Conservation (phyloP, 2,329 filamentous ascomycete species). For the Whalleya microplaca region DNA sequence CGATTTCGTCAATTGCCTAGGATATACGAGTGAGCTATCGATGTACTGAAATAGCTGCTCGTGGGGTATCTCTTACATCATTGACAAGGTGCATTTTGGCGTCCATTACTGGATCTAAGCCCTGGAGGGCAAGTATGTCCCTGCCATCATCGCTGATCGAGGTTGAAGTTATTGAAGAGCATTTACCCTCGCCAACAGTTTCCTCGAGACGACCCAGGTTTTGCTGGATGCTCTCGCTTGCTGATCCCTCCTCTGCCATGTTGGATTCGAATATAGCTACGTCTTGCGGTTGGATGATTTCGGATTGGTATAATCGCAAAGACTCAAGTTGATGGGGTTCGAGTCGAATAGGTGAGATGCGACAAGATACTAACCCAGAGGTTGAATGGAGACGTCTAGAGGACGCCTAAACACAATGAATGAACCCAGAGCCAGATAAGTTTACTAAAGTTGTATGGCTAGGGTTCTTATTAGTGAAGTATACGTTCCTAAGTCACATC, state of each 20-base stretch:
- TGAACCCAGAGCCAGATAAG: background rate
- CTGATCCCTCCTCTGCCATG: constrained; percentile 6
- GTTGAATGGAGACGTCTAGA: background rate
- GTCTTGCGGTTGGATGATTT: background rate
- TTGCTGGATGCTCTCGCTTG: background rate
- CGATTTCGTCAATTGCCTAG: constrained; percentile 41
- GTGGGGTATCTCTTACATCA: constrained; percentile 50
- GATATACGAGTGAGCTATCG: background rate
- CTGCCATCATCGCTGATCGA: constrained; percentile 29
- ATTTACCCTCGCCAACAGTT: constrained; percentile 9
- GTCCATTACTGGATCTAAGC: constrained; percentile 63
- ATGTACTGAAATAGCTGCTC: background rate
- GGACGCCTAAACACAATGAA: background rate
- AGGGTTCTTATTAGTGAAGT: too few species aligned
- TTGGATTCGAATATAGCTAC: background rate
- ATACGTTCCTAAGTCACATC: too few species aligned
- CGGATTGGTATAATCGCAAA: background rate
- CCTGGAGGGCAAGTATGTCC: constrained; percentile 61
- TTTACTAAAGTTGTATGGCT: background rate
- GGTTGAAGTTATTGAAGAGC: constrained; percentile 5
- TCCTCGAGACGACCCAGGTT: constrained; percentile 16
- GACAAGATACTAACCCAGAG: background rate
- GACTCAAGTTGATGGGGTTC: background rate
- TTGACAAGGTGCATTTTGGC: constrained; percentile 73
- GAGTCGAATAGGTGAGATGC: background rate